Evolutionary conservation across 805 yeast species (phyloP), one percentile per base, ranked within the genome.

Genomic region (Teunomyces lycoperdinae): DNA sequence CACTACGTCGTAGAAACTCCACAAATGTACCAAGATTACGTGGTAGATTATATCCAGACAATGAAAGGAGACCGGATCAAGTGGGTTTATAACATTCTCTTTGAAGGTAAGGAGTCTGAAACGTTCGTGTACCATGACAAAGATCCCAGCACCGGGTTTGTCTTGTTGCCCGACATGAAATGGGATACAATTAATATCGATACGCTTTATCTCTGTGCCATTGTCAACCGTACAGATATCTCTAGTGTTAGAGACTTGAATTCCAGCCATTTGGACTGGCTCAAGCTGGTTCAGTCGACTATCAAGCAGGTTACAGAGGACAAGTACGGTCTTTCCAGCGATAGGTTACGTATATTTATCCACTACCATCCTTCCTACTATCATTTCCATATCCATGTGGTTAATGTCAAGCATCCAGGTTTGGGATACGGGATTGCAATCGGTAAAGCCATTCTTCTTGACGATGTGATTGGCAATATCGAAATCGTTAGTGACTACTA

Each of bases 301-400:
- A 75, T 89, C 9, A 65, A 69, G 45, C 53, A 60, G 1, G 76
- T 78, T 2, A 78, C 88, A 4, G 46, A 55, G 24, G 58, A 60
- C 31, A 63, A 53, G 47, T 73, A 50, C 49, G 67, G 81, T 0
- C 56, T 89, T 9, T 63, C 56, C 1, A 56, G 69, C 0, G 85
- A 85, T 60, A 79, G 83, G 55, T 63, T 94, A 55, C 78, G 96
- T 49, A 62, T 90, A 1, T 94, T 87, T 61, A 77, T 94, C 43
- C 99, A 94, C 70, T 87, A 94, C 65, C 98, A 91, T 55, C 99
- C 99, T 0, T 87, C 96, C 0, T 94, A 92, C 64, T 94, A 94
- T 61, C 98, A 94, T 60, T 85, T 94, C 73, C 99, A 94, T 62
- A 78, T 94, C 13, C 99, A 94, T 63, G 84, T 89, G 13, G 96